Percentiles rank a stretch among this genome's conserved stretches.
phyloP scores from a whole-genome alignment of 2,329 filamentous ascomycete species.

The Mollisiaceae sp. region DNA sequence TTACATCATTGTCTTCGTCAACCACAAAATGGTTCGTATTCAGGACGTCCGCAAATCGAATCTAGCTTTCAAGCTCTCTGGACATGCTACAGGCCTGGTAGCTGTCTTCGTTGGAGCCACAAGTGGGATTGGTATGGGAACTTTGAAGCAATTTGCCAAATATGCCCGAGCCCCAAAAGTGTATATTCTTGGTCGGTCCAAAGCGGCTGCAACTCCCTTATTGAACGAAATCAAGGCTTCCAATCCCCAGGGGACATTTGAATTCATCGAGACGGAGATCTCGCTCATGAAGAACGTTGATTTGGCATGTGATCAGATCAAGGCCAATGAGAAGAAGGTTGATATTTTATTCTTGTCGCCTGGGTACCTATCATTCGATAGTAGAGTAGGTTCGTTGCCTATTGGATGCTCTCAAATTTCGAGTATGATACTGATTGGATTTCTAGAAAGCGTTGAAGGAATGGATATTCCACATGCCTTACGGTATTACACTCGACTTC shows the following conservation, averaged over 20 bases:
- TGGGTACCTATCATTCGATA: slow-evolving; percentile 44
- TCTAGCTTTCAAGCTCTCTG: slow-evolving; percentile 40
- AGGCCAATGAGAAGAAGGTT: slow-evolving; percentile 48
- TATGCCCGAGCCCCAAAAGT: slow-evolving; percentile 49
- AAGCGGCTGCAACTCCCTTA: slow-evolving; percentile 39
- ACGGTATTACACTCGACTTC: slow-evolving; percentile 61
- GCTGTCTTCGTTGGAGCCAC: slow-evolving; percentile 60
- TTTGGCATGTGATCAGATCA: slow-evolving; percentile 51
- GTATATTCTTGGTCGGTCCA: slow-evolving; percentile 58
- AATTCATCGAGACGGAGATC: slow-evolving; percentile 56
- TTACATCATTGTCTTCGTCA: not conserved
- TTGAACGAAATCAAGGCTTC: slow-evolving; percentile 48
- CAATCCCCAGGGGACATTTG: slow-evolving; percentile 51
- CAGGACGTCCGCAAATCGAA: slow-evolving; percentile 47
- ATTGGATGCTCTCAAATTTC: not conserved
- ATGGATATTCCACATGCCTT: slow-evolving; percentile 58
- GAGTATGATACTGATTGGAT: slow-evolving; percentile 30
- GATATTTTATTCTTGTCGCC: slow-evolving; percentile 55
- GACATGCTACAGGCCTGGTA: slow-evolving; percentile 46
- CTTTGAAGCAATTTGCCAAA: slow-evolving; percentile 52
- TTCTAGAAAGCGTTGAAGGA: slow-evolving; percentile 59
- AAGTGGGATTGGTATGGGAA: slow-evolving; percentile 57
- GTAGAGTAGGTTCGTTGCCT: slow-evolving; percentile 34
- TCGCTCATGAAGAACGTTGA: slow-evolving; percentile 58
- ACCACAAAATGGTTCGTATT: slow-evolving; percentile 41